Evolutionary conservation across 306 rosid genomes (phyloP), one percentile per base, ranked within the genome.

Genomic region (Castanea sativa): DNA sequence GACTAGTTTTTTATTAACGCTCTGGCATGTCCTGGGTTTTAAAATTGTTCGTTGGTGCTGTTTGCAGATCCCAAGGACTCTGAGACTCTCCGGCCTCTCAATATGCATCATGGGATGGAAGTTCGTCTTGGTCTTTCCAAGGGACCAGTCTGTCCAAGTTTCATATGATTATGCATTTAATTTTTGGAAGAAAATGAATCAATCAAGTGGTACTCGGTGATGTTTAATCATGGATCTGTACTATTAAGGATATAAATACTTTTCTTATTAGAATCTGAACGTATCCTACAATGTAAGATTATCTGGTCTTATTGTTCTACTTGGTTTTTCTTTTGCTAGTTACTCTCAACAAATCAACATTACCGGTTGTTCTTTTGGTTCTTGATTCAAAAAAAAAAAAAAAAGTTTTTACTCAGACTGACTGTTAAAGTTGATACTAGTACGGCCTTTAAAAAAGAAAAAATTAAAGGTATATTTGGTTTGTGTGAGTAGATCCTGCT

Each of bases 31-130:
- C n/a, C 29, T 35, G 25, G 52, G 23, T 18, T 67, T 35, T 19
- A 35, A 18, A 67, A 38, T 3, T 67, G 71, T 71, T 45, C 20
- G 10, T 53, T 80, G 59, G 4, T 78, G 68, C 60, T 76, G 65
- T 52, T 41, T 89, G 93, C 97, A 96, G 98, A 93, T 33, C 97
- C 97, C 3, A 86, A 89, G 8, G 99, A 96, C 16, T 93, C 96
- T 1, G 99, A 96, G 86, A 85, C 90, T 15, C 23, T 83, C 65
- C 89, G 88, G 84, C 98, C 97, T 20, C 73, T 69, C 12, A 96
- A 96, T 83, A 84, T 84, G 89, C 99, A 95, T 84, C 98, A 96
- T 76, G 98, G 97, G 55, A 82, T 96, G 97, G 98, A 96, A 87
- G 96, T 91, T 80, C 97, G 91, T 74, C 88, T 91, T 52, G 98